Conservation (phyloP, 2,329 filamentous ascomycete species). For the Onygenales sp. region DNA sequence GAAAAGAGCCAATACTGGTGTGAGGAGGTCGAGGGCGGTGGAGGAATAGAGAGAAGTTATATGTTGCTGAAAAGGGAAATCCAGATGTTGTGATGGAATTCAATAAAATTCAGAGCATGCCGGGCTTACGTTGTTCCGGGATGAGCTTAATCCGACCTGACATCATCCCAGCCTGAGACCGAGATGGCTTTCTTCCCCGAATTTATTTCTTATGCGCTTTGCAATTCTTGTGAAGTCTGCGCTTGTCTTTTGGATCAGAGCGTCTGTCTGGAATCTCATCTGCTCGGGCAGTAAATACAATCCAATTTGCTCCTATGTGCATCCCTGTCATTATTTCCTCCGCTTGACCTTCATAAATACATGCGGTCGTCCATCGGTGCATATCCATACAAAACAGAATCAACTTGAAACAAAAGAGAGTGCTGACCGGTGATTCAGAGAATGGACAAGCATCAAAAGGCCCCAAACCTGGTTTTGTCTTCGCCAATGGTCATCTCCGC, state of each 20-base stretch:
- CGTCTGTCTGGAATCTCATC: no score
- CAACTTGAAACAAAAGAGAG: background rate
- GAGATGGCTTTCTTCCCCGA: background rate
- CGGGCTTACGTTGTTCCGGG: background rate
- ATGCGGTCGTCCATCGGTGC: background rate
- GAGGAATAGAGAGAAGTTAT: background rate
- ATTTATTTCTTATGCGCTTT: background rate
- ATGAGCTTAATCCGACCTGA: background rate
- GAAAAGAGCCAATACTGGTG: background rate
- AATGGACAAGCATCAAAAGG: background rate
- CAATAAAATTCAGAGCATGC: background rate
- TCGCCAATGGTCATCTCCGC: background rate
- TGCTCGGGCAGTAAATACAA: background rate
- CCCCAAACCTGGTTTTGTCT: background rate
- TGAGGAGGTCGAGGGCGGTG: background rate
- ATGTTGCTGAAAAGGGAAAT: background rate
- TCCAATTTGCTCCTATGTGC: background rate
- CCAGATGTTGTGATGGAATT: background rate
- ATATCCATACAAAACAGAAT: background rate
- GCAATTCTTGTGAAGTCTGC: background rate
- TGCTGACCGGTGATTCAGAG: background rate
- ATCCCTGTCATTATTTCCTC: background rate
- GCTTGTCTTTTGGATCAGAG: no score
- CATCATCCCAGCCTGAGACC: background rate
- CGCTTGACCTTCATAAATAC: background rate